These are phyloP conservation scores for Mycena rebaudengoi DNA, from an alignment of 768 basidiomycete genomes.

Conservation along the genomic window DNA sequence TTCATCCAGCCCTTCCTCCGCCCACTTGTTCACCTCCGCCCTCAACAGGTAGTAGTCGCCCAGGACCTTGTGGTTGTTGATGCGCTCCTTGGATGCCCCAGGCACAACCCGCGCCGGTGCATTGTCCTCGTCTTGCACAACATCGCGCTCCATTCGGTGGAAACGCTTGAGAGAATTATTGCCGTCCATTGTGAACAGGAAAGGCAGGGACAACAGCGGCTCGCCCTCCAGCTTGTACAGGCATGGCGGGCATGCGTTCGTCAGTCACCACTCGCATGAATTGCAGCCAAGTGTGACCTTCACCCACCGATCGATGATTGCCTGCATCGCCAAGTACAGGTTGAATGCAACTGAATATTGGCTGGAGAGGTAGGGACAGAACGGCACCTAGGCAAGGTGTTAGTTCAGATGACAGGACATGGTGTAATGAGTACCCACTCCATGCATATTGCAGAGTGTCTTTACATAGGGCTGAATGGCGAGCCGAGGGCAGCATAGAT, in stretches of 20 bases:
- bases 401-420: no score
- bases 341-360: conserved; percentile 44
- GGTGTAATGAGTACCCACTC: no score
- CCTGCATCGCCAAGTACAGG: conserved; percentile 40
- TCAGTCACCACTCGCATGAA: conserved; percentile 39
- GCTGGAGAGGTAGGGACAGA: conserved; percentile 5
- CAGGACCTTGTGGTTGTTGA: conserved; percentile 28
- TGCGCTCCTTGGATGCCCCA: conserved; percentile 35
- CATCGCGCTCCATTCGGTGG: background rate
- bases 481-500: conserved; percentile 23
- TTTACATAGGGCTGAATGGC: conserved; percentile 30
- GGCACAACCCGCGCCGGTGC: conserved; percentile 28
- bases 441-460: conserved; percentile 28
- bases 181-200: conserved; percentile 40
- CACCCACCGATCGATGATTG: conserved; percentile 30
- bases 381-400: no score
- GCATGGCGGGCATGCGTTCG: conserved; percentile 47
- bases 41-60: conserved; percentile 5
- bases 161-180: conserved; percentile 45
- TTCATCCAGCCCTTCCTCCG: conserved; percentile 15
- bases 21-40: conserved; percentile 8
- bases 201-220: conserved; percentile 28
- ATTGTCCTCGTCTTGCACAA: no score
- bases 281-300: conserved; percentile 34
- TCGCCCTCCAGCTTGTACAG: conserved; percentile 44